Conservation (phyloP, 148 eudicot species). For the Fagopyrum tataricum region DNA sequence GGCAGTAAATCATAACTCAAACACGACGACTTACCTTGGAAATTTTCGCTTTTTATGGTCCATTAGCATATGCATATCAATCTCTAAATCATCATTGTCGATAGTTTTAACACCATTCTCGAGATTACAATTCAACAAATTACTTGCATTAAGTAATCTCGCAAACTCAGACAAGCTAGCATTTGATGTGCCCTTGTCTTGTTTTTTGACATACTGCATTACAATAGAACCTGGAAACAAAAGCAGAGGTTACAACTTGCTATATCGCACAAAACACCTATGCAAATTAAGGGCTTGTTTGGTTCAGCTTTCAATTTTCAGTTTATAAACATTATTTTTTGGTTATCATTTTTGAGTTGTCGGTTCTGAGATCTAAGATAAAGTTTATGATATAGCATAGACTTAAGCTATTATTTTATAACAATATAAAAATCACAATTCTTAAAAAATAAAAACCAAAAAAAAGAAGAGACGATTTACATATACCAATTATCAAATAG, state of each 20-base stretch:
- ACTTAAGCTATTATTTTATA: no score
- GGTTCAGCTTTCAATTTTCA: no score
- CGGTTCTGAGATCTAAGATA: no score
- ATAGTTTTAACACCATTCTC: conserved; percentile 13
- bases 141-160: conserved; percentile 28
- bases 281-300: neutral
- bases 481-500: no score
- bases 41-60: neutral
- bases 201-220: conserved; percentile 38
- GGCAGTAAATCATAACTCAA: neutral
- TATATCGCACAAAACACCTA: neutral
- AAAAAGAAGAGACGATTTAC: no score
- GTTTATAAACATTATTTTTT: no score
- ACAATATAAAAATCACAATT: no score
- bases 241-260: neutral
- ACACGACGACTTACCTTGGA: neutral
- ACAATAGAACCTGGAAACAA: conserved; percentile 32
- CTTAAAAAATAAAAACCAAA: no score
- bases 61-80: conserved; percentile 10
- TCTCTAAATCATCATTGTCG: conserved; percentile 19
- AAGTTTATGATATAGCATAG: no score
- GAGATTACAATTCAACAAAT: conserved; percentile 25
- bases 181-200: conserved; percentile 26
- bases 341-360: no score
- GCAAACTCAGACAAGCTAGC: conserved; percentile 26